Base-by-base conservation (phyloP, 805 yeast genomes). In the Candida adriatica region DNA sequence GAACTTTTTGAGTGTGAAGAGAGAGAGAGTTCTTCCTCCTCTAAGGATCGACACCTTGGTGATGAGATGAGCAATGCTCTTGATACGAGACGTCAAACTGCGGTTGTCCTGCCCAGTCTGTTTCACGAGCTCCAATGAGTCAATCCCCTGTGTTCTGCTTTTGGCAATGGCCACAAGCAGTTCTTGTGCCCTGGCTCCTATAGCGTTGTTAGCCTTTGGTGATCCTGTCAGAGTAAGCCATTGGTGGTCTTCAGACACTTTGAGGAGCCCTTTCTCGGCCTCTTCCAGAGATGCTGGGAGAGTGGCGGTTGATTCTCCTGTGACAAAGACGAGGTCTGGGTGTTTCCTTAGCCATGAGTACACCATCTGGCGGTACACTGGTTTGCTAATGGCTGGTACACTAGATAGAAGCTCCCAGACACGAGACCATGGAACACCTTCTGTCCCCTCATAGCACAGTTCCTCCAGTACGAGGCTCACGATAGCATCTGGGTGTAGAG, bases 101-200 rank as follows among this genome's bases (percentile, higher is more conserved):
- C 90, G 64, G 13, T 78, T 71, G 45, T 81, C 92, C 53, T 81
- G 92, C 7, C 71, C 71, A 0, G 87, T 71, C 13, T 57, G 61
- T 24, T 59, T 57, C 3, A 77, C 70, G 36, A 81, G 58, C 16
- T 72, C 74, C 18, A 73, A 58, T 0, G 88, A 71, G 29, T 70
- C 64, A 11, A 80, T 70, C 8, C 92, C 92, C 1, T 53, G 45
- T 0, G 62, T 56, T 16, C 75, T 75, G 18, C 70, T 50, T 37
- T 64, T 68, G 0, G 87, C 82, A 32, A 81, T 76, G 29, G 70
- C 76, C 30, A 73, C 58, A 14, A 81, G 50, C 24, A 81, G 48
- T 14, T 69, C 69, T 45, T 65, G 72, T 10, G 82, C 77, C 22
- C 57, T 53, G 8, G 65, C 70, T 4, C 85, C 86, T 18, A 81